These are phyloP conservation scores for Fusarium metavorans DNA, from an alignment of 2,329 filamentous ascomycete species.

Conservation along the genomic window DNA sequence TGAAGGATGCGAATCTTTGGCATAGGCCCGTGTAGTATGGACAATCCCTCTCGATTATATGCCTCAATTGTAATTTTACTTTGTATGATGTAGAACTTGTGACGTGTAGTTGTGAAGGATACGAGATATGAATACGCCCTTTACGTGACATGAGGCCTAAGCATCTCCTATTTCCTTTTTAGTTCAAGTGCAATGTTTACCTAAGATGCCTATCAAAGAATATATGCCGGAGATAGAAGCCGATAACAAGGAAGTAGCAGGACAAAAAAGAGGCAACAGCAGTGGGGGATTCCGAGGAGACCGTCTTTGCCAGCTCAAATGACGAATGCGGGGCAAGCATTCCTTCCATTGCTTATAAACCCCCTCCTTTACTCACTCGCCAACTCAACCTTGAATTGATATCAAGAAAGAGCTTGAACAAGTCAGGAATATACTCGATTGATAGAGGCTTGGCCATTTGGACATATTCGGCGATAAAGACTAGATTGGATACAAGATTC, in stretches of 20 bases:
- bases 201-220: neutral
- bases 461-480: neutral
- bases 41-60: slow-evolving; percentile 40
- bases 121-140: neutral
- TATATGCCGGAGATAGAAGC: neutral
- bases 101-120: neutral
- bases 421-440: neutral
- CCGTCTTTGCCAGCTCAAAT: slow-evolving; percentile 26
- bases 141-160: neutral
- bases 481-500: neutral
- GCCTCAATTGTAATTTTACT: slow-evolving; percentile 45
- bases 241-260: neutral
- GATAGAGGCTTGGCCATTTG: neutral
- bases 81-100: slow-evolving; percentile 27
- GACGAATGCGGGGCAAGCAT: slow-evolving; percentile 41
- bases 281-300: slow-evolving; percentile 20
- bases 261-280: neutral
- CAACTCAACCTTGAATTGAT: slow-evolving; percentile 4
- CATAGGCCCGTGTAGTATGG: slow-evolving; percentile 33
- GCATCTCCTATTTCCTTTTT: neutral
- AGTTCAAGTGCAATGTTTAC: neutral
- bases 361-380: slow-evolving; percentile 12
- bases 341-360: slow-evolving; percentile 10
- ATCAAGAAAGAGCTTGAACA: slow-evolving; percentile 2
- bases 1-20: slow-evolving; percentile 19